phyloP scores from a whole-genome alignment of 2,329 filamentous ascomycete species.

The Pestalotiopsis fici region DNA sequence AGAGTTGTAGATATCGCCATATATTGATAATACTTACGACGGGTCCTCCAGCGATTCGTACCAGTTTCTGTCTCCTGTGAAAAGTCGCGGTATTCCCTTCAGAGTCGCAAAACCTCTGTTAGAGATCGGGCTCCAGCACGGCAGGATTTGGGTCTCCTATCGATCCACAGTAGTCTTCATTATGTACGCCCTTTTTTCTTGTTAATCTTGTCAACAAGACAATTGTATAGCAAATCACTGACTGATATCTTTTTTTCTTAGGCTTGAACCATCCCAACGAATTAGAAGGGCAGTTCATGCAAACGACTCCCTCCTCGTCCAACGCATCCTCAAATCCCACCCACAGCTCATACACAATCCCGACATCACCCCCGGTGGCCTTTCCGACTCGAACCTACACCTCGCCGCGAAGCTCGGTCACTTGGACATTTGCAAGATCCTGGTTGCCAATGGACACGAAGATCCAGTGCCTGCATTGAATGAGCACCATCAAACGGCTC shows the following conservation, averaged over 20 bases:
- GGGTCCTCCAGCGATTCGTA: too few species aligned
- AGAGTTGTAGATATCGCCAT: too few species aligned
- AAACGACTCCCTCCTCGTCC: constrained; percentile 71
- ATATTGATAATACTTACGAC: too few species aligned
- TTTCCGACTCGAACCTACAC: constrained; percentile 83
- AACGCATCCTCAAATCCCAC: constrained; percentile 75
- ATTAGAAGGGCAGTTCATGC: constrained; percentile 80
- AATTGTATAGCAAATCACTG: neutral
- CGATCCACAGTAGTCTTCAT: neutral
- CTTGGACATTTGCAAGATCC: constrained; percentile 66
- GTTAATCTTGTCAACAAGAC: neutral
- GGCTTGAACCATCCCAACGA: constrained; percentile 77
- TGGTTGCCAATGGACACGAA: constrained; percentile 78
- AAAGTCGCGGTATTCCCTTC: too few species aligned
- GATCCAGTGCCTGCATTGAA: constrained; percentile 73
- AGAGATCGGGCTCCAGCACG: too few species aligned
- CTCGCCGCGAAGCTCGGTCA: constrained; percentile 75
- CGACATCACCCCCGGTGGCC: constrained; percentile 65
- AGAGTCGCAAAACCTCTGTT: neutral
- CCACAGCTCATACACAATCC: constrained; percentile 76
- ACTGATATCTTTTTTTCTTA: constrained; percentile 29
- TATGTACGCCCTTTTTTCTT: neutral
- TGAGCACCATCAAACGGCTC: constrained; percentile 75
- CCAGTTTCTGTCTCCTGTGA: too few species aligned
- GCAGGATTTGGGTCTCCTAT: neutral